Conservation (phyloP, 176 grass and related monocot species). For the Oryza australiensis region DNA sequence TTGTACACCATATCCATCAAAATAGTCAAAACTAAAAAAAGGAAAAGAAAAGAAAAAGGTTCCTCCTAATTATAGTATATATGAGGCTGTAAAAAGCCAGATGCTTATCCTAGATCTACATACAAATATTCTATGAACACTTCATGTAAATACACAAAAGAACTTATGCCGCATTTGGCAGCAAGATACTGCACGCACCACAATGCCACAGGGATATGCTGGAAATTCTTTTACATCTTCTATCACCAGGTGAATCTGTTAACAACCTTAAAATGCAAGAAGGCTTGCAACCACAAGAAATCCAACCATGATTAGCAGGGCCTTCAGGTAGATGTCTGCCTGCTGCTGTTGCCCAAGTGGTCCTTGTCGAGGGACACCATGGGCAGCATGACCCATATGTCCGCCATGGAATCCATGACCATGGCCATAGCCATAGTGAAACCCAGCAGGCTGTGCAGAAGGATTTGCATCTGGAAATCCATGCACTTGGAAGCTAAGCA, state of each 20-base stretch:
- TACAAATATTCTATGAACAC: constrained; percentile 32
- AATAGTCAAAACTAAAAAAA: constrained; percentile 20
- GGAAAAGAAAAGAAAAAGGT: not conserved
- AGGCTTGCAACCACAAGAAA: constrained; percentile 78
- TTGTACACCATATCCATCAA: constrained; percentile 26
- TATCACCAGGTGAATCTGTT: not conserved
- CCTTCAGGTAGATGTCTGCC: constrained; percentile 77
- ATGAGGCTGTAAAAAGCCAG: not conserved
- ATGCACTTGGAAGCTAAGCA: constrained; percentile 90
- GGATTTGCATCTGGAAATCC: constrained; percentile 64
- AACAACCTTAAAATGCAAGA: constrained; percentile 48
- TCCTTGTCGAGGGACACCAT: constrained; percentile 46
- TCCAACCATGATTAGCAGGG: constrained; percentile 62
- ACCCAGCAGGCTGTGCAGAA: constrained; percentile 66
- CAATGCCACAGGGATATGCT: not conserved
- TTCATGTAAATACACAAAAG: constrained; percentile 22
- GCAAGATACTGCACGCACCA: constrained; percentile 20
- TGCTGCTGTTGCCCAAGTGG: constrained; percentile 69
- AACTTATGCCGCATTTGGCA: constrained; percentile 19
- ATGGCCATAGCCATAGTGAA: constrained; percentile 78
- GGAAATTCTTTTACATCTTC: not conserved
- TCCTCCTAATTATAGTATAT: constrained; percentile 8
- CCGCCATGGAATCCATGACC: constrained; percentile 70
- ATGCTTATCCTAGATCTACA: constrained; percentile 18
- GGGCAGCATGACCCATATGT: constrained; percentile 43